phyloP scores from a whole-genome alignment of 805 yeast species.

The Candida bentonensis region DNA sequence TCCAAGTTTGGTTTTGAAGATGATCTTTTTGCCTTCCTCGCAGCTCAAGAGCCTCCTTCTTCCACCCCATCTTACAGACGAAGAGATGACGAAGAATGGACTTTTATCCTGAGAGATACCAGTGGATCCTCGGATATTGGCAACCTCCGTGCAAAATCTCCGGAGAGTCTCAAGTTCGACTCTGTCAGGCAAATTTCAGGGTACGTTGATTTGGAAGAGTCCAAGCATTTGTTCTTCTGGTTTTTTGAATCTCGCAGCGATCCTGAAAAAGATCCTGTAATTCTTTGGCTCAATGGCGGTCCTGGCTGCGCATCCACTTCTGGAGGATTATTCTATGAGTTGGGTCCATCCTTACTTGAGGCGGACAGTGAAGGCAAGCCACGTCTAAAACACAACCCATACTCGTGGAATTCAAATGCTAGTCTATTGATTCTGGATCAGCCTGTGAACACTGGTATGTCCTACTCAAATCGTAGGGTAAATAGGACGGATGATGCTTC shows the following conservation, averaged over 20 bases:
- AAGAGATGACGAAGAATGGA: no score
- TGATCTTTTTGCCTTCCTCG: no score
- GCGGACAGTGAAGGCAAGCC: conserved; percentile 23
- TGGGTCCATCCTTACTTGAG: conserved; percentile 59
- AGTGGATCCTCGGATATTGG: no score
- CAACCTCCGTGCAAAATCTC: conserved; percentile 50
- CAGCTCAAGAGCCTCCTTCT: no score
- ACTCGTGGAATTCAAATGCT: conserved; percentile 71
- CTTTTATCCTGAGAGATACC: no score
- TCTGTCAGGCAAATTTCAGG: conserved; percentile 73
- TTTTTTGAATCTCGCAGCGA: conserved; percentile 73
- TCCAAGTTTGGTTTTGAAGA: no score
- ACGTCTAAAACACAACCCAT: conserved; percentile 41
- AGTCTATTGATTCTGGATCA: conserved; percentile 71
- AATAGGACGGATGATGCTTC: conserved; percentile 65
- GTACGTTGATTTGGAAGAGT: conserved; percentile 66
- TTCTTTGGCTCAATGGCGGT: conserved; percentile 77
- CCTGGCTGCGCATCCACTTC: conserved; percentile 77
- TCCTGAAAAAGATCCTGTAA: conserved; percentile 63
- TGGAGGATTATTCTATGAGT: conserved; percentile 68
- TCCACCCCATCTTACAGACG: no score
- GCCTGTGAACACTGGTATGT: conserved; percentile 69
- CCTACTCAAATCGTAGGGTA: conserved; percentile 36
- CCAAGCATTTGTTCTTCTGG: conserved; percentile 72
- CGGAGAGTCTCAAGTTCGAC: conserved; percentile 67